Evolutionary conservation across 306 rosid species (phyloP).

Genomic region (Ceratonia siliqua): DNA sequence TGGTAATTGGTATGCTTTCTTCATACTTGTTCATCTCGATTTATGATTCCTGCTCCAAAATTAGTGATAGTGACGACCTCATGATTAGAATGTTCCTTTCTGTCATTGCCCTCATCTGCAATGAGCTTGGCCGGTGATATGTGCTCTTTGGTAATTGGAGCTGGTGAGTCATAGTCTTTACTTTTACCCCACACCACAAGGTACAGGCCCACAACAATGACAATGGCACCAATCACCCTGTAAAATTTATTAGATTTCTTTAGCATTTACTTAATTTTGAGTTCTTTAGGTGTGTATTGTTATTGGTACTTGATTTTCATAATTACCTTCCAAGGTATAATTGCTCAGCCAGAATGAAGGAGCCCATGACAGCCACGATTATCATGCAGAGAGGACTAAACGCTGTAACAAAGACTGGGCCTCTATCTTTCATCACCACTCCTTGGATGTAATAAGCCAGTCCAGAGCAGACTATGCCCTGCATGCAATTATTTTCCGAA

Average conservation of each 20-base stretch:
- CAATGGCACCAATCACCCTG: constrained; percentile 72
- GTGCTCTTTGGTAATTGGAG: constrained; percentile 32
- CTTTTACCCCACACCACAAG: constrained; percentile 89
- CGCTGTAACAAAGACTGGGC: constrained; percentile 91
- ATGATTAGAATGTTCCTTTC: constrained; percentile 37
- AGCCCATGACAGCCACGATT: constrained; percentile 77
- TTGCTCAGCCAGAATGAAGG: constrained; percentile 58
- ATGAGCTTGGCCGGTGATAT: constrained; percentile 32
- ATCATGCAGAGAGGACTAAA: constrained; percentile 80
- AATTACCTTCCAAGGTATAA: constrained; percentile 76
- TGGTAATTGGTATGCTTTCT: neutral
- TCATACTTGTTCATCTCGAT: constrained; percentile 28
- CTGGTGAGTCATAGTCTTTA: constrained; percentile 52
- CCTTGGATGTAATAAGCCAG: constrained; percentile 88
- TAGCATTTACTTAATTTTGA: neutral
- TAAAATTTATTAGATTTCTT: constrained; percentile 10
- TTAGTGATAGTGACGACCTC: constrained; percentile 35
- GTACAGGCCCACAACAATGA: constrained; percentile 66
- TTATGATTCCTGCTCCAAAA: constrained; percentile 28
- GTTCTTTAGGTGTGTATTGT: neutral
- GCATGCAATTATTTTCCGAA: constrained; percentile 21
- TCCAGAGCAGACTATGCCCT: constrained; percentile 81
- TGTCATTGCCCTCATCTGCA: neutral
- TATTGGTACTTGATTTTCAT: neutral
- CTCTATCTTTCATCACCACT: constrained; percentile 73